Conservation (phyloP, 352 stramenopile genomes). For the Phytophthora aleatoria region DNA sequence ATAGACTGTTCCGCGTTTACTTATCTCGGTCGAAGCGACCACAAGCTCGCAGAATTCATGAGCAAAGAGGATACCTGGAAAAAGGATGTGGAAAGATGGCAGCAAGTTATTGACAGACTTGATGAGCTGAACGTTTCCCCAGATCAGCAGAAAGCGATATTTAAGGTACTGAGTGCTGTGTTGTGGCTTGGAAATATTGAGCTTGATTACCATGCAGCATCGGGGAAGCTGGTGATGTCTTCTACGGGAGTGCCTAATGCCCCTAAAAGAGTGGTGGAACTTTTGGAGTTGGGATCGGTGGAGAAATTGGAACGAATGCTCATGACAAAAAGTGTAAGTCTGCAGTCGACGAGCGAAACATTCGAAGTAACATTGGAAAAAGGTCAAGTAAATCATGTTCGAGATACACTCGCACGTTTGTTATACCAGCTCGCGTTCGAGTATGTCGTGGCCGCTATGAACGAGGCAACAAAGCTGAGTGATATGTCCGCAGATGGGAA, state of each 20-base stretch:
- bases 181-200: slow-evolving; percentile 77
- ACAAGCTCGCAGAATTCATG: slow-evolving; percentile 33
- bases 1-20: slow-evolving; percentile 46
- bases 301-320: slow-evolving; percentile 45
- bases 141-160: slow-evolving; percentile 54
- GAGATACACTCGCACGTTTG: slow-evolving; percentile 62
- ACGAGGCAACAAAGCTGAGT: slow-evolving; percentile 44
- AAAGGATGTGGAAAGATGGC: slow-evolving; percentile 68
- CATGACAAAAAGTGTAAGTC: slow-evolving; percentile 46
- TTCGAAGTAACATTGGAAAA: slow-evolving; percentile 61
- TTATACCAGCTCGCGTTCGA: slow-evolving; percentile 62
- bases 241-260: slow-evolving; percentile 15
- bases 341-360: slow-evolving; percentile 53
- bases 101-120: slow-evolving; percentile 59
- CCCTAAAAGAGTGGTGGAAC: slow-evolving; percentile 32
- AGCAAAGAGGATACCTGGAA: slow-evolving; percentile 49
- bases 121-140: slow-evolving; percentile 45
- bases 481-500: background rate
- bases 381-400: slow-evolving; percentile 47
- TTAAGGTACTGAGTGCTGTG: slow-evolving; percentile 66
- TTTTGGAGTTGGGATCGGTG: slow-evolving; percentile 41
- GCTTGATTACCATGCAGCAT: slow-evolving; percentile 33
- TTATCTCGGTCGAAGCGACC: slow-evolving; percentile 51
- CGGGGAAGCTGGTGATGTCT: slow-evolving; percentile 37
- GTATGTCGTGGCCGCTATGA: slow-evolving; percentile 53